Evolutionary conservation across 2,329 filamentous ascomycete genomes (phyloP).

Genomic region (Fusarium scirpi): DNA sequence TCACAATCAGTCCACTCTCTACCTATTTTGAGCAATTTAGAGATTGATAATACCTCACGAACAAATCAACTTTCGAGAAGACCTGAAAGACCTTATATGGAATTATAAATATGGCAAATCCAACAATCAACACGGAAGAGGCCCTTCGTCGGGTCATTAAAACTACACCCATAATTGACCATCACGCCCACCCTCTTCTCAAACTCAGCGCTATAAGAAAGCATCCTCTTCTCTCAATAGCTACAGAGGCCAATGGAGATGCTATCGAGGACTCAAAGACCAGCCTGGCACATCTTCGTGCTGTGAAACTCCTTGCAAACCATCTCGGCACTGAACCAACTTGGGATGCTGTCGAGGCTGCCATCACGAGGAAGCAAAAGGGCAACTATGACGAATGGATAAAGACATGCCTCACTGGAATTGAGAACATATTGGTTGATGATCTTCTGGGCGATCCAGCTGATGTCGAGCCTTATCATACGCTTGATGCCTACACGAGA

Average conservation of each 20-base stretch:
- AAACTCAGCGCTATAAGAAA: slow-evolving; percentile 61
- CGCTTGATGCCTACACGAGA: slow-evolving; percentile 74
- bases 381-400: slow-evolving; percentile 68
- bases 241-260: slow-evolving; percentile 77
- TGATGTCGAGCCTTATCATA: slow-evolving; percentile 68
- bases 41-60: not conserved
- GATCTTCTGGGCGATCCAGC: slow-evolving; percentile 73
- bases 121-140: slow-evolving; percentile 37
- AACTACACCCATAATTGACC: slow-evolving; percentile 75
- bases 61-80: not conserved
- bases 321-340: slow-evolving; percentile 73
- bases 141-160: slow-evolving; percentile 57
- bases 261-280: slow-evolving; percentile 72
- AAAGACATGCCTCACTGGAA: slow-evolving; percentile 74
- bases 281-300: slow-evolving; percentile 77
- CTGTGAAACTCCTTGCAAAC: slow-evolving; percentile 73
- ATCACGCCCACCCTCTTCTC: slow-evolving; percentile 78
- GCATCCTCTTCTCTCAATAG: slow-evolving; percentile 69
- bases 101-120: slow-evolving; percentile 23
- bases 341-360: slow-evolving; percentile 67
- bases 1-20: not conserved
- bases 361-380: slow-evolving; percentile 56
- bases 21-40: slow-evolving; percentile 3
- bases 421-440: slow-evolving; percentile 81
- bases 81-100: not conserved